phyloP scores from a whole-genome alignment of 306 rosid species.

The Vicia villosa region DNA sequence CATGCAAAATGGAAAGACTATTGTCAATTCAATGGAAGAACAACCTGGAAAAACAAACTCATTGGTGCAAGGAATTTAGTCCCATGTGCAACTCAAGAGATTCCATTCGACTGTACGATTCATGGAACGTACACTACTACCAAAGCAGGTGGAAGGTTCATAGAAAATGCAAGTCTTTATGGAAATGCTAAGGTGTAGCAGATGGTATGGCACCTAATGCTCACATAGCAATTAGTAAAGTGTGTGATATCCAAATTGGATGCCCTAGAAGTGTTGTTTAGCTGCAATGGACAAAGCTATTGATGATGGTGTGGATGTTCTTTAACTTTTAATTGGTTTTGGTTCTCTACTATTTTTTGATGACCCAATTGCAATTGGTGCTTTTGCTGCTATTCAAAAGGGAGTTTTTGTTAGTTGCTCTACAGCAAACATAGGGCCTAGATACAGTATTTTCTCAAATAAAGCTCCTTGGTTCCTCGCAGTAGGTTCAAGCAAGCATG shows the following conservation, averaged over 20 bases:
- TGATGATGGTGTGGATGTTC: slow-evolving; percentile 50
- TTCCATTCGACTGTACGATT: no score
- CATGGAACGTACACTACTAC: no score
- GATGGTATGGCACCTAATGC: no score
- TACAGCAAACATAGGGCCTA: slow-evolving; percentile 64
- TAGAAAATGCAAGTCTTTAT: no score
- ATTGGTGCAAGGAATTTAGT: no score
- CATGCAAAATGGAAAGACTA: slow-evolving; percentile 74
- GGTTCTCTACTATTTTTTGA: no score
- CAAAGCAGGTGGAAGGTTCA: no score
- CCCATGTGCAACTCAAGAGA: no score
- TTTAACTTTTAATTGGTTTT: slow-evolving; percentile 66
- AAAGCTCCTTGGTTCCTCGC: slow-evolving; percentile 76
- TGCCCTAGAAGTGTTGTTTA: slow-evolving; percentile 21
- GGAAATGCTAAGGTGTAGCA: slow-evolving; percentile 62
- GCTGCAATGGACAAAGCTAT: slow-evolving; percentile 47
- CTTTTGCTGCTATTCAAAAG: slow-evolving; percentile 57
- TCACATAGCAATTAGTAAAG: no score
- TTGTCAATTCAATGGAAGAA: slow-evolving; percentile 60
- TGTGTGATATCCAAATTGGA: no score
- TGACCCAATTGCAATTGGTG: slow-evolving; percentile 48
- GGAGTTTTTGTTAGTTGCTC: slow-evolving; percentile 77
- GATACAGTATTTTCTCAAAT: slow-evolving; percentile 42
- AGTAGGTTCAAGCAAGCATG: slow-evolving; percentile 50
- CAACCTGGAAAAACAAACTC: no score